phyloP scores from a whole-genome alignment of 2,329 filamentous ascomycete genomes.

The Penicillium fuscoglaucum region DNA sequence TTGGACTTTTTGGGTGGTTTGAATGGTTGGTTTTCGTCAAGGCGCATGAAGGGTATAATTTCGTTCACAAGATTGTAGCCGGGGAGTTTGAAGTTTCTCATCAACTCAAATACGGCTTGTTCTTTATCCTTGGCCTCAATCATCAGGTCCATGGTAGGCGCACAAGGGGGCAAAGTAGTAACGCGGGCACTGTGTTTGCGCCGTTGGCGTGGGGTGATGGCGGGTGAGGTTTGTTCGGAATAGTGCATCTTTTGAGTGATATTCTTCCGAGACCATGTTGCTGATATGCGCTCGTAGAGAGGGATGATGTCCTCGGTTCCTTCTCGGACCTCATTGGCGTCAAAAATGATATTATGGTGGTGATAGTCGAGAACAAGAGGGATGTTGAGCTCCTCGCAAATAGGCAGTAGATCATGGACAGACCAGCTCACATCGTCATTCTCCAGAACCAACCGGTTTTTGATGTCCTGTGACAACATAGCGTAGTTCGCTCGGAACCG shows the following conservation, averaged over 20 bases:
- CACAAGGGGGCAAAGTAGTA: conserved; percentile 76
- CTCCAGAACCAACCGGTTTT: conserved; percentile 80
- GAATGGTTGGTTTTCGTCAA: conserved; percentile 68
- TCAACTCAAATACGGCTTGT: conserved; percentile 91
- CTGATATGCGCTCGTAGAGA: conserved; percentile 73
- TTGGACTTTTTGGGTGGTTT: conserved; percentile 52
- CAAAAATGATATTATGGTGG: conserved; percentile 93
- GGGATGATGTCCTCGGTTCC: conserved; percentile 78
- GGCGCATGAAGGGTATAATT: conserved; percentile 71
- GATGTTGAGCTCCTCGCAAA: conserved; percentile 93
- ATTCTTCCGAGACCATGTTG: conserved; percentile 78
- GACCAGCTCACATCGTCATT: conserved; percentile 93
- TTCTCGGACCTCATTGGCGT: conserved; percentile 70
- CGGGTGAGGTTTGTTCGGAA: conserved; percentile 74
- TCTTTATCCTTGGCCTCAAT: conserved; percentile 99
- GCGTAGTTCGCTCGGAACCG: conserved; percentile 77
- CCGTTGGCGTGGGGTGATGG: conserved; percentile 73
- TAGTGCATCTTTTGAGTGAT: conserved; percentile 98
- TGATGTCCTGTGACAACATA: conserved; percentile 66
- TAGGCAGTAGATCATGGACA: conserved; percentile 85
- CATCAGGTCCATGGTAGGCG: conserved; percentile 89
- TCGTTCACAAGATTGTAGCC: conserved; percentile 75
- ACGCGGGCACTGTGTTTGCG: conserved; percentile 85
- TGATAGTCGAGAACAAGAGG: conserved; percentile 91
- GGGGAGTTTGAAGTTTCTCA: conserved; percentile 82